Base-by-base conservation (phyloP, 176 grass and related monocot genomes). In the Oryza longistaminata region DNA sequence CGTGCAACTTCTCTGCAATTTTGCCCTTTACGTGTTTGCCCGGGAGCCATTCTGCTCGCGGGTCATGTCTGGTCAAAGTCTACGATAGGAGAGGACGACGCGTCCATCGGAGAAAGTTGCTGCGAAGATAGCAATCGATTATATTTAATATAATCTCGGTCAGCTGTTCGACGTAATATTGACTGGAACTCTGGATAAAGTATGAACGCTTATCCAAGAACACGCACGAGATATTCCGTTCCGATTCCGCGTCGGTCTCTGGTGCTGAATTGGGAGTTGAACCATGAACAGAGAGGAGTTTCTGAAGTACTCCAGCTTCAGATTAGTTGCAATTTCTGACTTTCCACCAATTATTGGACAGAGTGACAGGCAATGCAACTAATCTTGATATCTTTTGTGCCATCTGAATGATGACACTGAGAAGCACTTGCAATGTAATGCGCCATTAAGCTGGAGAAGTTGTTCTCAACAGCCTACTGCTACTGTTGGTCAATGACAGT, bases 11-110 rank as follows among this genome's bases (percentile, higher is more conserved):
- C 78, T 53, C 29, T 25, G 66, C 66, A 55, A 6, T 37, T 34
- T 34, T 34, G 27, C 72, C 33, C 77, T 82, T 86, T 90, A 64
- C 83, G 78, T 90, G 78, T 43, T 22, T 86, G 66, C 53, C 10
- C 64, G 11, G 80, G 26, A 64, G 62, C 60, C 69, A 79, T 74
- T 78, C 35, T 50, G 68, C 33, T 14, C 14, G 53, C n/a, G 33
- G 34, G 49, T 88, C 43, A 26, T 84, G 17, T 70, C 13, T 73
- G 68, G 83, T 78, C 88, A 86, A 90, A 90, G 83, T 85, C 83
- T 72, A 71, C 53, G 61, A 55, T 21, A 55, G 29, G 44, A 71
- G 39, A 43, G 64, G 65, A 82, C 82, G 85, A 82, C 82, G 85
- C 79, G 83, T 85, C 75, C 37, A 85, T 79, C 37, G 73, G 70